phyloP scores from a whole-genome alignment of 805 yeast genomes.

The Saccharomycopsis selenospora region DNA sequence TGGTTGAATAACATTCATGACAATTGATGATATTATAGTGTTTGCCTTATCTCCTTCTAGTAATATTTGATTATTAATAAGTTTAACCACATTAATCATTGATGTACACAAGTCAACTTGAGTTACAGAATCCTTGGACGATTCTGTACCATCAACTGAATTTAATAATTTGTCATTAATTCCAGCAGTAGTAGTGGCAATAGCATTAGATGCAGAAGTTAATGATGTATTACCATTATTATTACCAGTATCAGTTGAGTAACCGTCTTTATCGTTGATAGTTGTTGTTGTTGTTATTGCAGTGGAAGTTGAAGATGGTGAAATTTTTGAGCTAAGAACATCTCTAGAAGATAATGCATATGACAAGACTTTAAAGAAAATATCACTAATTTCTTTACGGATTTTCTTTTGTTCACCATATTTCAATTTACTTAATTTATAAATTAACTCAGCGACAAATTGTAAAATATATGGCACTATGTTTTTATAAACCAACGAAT shows the following conservation, averaged over 20 bases:
- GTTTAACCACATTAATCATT: conserved; percentile 34
- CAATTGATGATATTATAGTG: conserved; percentile 42
- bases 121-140: no score
- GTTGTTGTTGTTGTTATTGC: conserved; percentile 20
- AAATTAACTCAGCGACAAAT: conserved; percentile 44
- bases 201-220: conserved; percentile 10
- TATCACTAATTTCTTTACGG: conserved; percentile 47
- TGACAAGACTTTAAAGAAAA: conserved; percentile 28
- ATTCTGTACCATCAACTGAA: no score
- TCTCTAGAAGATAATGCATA: conserved; percentile 26
- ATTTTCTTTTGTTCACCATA: conserved; percentile 55
- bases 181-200: neutral
- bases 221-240: conserved; percentile 20
- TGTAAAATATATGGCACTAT: conserved; percentile 48
- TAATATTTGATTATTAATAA: conserved; percentile 34
- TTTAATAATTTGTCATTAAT: neutral
- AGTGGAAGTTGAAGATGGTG: conserved; percentile 8
- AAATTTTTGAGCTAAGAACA: conserved; percentile 20
- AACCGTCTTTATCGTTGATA: conserved; percentile 12
- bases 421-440: conserved; percentile 50
- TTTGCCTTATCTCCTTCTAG: conserved; percentile 57
- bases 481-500: conserved; percentile 39
- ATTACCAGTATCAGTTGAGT: conserved; percentile 21
- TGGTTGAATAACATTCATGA: conserved; percentile 49
- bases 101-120: conserved; percentile 41